Evolutionary conservation across 1,139 yeast species (phyloP).

Genomic region (Blastobotrys buckinghamii): DNA sequence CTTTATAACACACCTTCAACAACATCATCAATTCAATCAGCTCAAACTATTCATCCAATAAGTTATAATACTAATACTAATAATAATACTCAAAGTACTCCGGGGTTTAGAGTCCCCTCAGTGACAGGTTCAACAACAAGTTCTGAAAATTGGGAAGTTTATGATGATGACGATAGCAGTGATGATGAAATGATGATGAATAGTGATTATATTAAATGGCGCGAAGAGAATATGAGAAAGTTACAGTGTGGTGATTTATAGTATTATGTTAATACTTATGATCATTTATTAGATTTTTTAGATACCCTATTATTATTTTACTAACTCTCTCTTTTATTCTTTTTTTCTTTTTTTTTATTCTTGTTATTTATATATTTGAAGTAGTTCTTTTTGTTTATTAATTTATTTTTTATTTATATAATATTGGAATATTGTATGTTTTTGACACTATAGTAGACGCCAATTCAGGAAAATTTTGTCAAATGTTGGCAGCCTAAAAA

Average conservation of each 20-base stretch:
- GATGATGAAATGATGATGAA: constrained; percentile 22
- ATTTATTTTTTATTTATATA: too few species aligned
- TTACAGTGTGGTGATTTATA: constrained; percentile 9
- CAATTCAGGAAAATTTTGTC: too few species aligned
- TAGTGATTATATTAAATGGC: constrained; percentile 21
- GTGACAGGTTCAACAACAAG: constrained; percentile 11
- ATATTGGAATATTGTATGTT: too few species aligned
- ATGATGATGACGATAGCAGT: constrained; percentile 21
- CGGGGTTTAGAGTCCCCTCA: constrained; percentile 10
- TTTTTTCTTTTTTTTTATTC: too few species aligned
- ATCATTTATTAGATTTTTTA: too few species aligned
- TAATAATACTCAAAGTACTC: not conserved
- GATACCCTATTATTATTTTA: too few species aligned
- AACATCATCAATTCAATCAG: not conserved
- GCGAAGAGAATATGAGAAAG: constrained; percentile 19
- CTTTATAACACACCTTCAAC: not conserved
- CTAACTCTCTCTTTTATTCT: too few species aligned
- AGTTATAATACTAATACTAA: not conserved
- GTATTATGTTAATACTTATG: not conserved
- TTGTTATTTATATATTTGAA: too few species aligned
- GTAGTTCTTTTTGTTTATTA: too few species aligned
- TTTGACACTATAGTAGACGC: too few species aligned
- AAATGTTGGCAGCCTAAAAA: too few species aligned
- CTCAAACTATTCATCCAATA: not conserved
- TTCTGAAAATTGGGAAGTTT: constrained; percentile 24